A percentile compares a stretch with the other conserved stretches of the same genome.
Conservation (phyloP, 805 yeast genomes). For the Wickerhamomyces mucosus region DNA sequence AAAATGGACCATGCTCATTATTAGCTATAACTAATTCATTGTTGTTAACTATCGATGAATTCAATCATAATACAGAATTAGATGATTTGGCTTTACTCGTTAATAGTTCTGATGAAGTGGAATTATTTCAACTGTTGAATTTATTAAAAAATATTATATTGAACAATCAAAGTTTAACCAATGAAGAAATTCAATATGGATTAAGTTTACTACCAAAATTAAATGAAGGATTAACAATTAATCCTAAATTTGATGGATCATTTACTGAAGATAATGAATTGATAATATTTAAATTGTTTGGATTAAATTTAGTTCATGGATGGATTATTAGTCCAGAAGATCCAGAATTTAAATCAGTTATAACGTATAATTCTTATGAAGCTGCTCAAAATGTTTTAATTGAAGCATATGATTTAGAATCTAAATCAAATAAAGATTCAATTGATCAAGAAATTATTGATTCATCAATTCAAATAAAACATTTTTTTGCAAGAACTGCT, state of each 20-base stretch:
- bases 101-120: conserved; percentile 21
- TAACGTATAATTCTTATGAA: conserved; percentile 42
- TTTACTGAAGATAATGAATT: conserved; percentile 46
- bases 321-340: conserved; percentile 55
- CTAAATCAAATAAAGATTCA: conserved; percentile 15
- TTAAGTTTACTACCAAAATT: conserved; percentile 51
- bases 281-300: conserved; percentile 48
- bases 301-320: conserved; percentile 66
- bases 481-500: conserved; percentile 50
- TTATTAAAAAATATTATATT: conserved; percentile 40
- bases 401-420: conserved; percentile 30
- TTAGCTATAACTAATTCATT: conserved; percentile 69
- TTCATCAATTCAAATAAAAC: conserved; percentile 27
- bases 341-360: conserved; percentile 25
- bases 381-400: conserved; percentile 49
- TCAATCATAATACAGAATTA: conserved; percentile 14
- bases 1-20: conserved; percentile 84
- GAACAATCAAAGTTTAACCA: conserved; percentile 18
- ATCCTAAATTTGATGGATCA: conserved; percentile 59
- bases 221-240: conserved; percentile 61
- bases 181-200: conserved; percentile 31
- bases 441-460: conserved; percentile 21
- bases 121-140: conserved; percentile 34
- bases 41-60: conserved; percentile 37
- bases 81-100: conserved; percentile 24